Evolutionary conservation across 2,329 filamentous ascomycete species (phyloP).

Genomic region (Lasiodiplodia sp.): DNA sequence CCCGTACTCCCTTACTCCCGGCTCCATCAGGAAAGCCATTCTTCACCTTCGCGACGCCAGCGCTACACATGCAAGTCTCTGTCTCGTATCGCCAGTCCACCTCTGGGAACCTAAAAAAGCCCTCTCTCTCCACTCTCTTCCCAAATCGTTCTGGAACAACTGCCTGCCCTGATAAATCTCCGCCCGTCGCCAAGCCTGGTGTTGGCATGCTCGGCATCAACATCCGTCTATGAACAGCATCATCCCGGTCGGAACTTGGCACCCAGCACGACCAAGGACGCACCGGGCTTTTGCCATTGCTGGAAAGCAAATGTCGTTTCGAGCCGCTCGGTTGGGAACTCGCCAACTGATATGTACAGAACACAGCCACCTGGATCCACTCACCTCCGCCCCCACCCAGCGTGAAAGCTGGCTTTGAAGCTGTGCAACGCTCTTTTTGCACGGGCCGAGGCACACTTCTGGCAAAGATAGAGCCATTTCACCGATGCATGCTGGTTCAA

Average conservation of each 20-base stretch:
- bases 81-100: not conserved
- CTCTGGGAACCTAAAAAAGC: not conserved
- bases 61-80: too few relatives aligned
- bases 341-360: not conserved
- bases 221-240: not conserved
- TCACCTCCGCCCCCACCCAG: not conserved
- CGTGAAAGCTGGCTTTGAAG: too few relatives aligned
- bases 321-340: not conserved
- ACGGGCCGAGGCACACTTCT: not conserved
- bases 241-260: not conserved
- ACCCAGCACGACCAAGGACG: too few relatives aligned
- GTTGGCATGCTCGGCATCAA: slow-evolving; percentile 1
- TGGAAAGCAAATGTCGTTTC: not conserved
- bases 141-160: not conserved
- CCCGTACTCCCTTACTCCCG: slow-evolving; percentile 1
- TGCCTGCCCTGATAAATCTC: not conserved
- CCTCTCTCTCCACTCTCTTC: too few relatives aligned
- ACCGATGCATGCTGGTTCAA: not conserved
- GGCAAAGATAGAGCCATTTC: not conserved
- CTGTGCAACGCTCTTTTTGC: not conserved
- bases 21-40: not conserved
- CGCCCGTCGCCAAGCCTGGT: too few relatives aligned
- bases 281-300: slow-evolving; percentile 5
- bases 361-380: slow-evolving; percentile 3
- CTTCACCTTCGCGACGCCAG: too few relatives aligned